Percentiles rank a stretch among this genome's conserved stretches.
These are phyloP conservation scores for Lathyrus tuberosus DNA, from an alignment of 306 rosid genomes.

Conservation along the genomic window DNA sequence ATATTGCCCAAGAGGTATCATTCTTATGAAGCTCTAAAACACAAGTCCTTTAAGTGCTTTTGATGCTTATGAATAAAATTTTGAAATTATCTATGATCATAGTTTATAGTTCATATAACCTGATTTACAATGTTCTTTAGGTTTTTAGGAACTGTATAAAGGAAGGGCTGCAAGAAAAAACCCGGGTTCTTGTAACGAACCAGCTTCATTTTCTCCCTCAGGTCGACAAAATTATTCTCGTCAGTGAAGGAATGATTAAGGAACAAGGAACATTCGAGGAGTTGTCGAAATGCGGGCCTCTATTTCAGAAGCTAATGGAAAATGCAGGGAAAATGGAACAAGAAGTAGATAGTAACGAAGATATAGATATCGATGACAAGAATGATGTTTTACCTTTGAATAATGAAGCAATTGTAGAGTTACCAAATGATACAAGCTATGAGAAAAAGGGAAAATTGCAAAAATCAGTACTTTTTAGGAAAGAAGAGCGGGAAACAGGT, in stretches of 20 bases:
- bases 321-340: slow-evolving; percentile 90
- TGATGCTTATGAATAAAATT: background rate
- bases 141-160: slow-evolving; percentile 82
- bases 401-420: slow-evolving; percentile 42
- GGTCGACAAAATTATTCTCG: slow-evolving; percentile 73
- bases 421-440: slow-evolving; percentile 44
- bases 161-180: slow-evolving; percentile 79
- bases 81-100: slow-evolving; percentile 17
- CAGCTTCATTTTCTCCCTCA: slow-evolving; percentile 94
- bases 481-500: slow-evolving; percentile 91
- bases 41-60: background rate
- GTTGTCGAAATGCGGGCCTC: slow-evolving; percentile 61
- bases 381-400: slow-evolving; percentile 38
- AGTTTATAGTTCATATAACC: slow-evolving; percentile 2
- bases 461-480: slow-evolving; percentile 71
- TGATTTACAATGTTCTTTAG: slow-evolving; percentile 44
- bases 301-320: slow-evolving; percentile 90
- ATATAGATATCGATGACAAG: slow-evolving; percentile 32
- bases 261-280: slow-evolving; percentile 91
- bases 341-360: slow-evolving; percentile 44
- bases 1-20: slow-evolving; percentile 77
- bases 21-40: slow-evolving; percentile 21
- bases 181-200: slow-evolving; percentile 90
- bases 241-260: slow-evolving; percentile 66
- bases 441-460: slow-evolving; percentile 55